Conservation (phyloP, 257 asterid species). For the Solanum commersonii region DNA sequence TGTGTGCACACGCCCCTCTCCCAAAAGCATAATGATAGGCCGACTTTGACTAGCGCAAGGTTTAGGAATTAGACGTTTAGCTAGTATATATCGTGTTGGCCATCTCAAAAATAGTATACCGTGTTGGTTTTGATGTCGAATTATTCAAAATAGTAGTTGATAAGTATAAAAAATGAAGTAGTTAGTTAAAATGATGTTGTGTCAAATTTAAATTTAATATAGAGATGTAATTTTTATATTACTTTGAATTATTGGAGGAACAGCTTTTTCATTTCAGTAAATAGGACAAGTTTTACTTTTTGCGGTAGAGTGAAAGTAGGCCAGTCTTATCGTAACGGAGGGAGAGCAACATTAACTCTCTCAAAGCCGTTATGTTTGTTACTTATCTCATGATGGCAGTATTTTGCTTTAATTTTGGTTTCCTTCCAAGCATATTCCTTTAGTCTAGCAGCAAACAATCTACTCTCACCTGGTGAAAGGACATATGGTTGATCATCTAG, state of each 20-base stretch:
- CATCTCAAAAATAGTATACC: background rate
- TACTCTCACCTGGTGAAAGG: background rate
- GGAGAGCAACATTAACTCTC: background rate
- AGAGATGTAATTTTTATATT: background rate
- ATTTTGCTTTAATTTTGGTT: background rate
- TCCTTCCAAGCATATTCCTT: background rate
- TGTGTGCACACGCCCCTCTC: background rate
- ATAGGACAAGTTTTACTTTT: background rate
- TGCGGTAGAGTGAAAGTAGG: background rate
- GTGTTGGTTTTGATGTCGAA: background rate
- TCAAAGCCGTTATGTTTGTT: background rate
- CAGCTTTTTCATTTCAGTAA: background rate
- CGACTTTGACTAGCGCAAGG: background rate
- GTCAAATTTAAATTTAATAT: background rate
- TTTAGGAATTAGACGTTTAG: background rate
- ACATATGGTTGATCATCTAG: background rate
- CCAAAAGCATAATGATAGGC: background rate
- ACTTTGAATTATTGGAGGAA: background rate
- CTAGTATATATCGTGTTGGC: background rate
- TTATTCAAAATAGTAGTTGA: background rate
- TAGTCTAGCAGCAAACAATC: background rate
- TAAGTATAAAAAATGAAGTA: background rate
- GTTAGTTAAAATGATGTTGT: background rate
- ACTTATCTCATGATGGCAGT: background rate
- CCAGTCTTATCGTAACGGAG: background rate